Base-by-base conservation (phyloP, 2,329 filamentous ascomycete species). In the Claviceps quebecensis region DNA sequence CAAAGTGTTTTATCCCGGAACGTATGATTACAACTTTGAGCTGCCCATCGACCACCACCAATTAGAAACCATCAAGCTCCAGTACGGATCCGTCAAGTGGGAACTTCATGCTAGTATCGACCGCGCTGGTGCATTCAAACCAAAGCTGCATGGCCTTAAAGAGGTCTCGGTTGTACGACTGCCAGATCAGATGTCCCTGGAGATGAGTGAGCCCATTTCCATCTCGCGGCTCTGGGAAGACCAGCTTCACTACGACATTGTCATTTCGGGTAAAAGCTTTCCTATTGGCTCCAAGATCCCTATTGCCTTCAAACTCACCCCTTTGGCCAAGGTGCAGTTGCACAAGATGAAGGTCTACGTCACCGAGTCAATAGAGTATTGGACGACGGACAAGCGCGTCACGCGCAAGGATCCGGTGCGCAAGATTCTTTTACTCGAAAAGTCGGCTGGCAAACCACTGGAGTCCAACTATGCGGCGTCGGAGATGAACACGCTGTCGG, bases 201-300 rank as follows among this genome's bases (percentile, higher is more conserved):
- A 96, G 66, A 88, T 88, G 66, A 84, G 89, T 26, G 90, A 96
- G 63, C 90, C 90, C 2, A 95, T 96, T 60, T 91, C 89, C 11
- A 95, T 96, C 61, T 91, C 86, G 56, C 77, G 90, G 19, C 89
- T 87, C 55, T 96, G 90, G 90, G 90, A 96, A 64, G 89, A 96
- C 58, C 90, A 95, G 62, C 73, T 96, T 36, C 88, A 94, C 61
- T 96, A 96, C 68, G 90, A 96, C 61, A 95, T 96, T 58, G 84
- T 95, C 63, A 95, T 96, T 51, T 95, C 89, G 1, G 90, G 90
- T 51, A 95, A 95, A 73, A 94, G 89, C 0, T 96, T 96, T 54
- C 87, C 90, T 0, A 78, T 96, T 19, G 90, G 90, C 16, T 79
- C 85, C 40, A 86, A 86, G 60, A 87, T 96, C 16, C 90, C 90